Percentiles rank a stretch among this genome's conserved stretches.
Evolutionary conservation across 345 rosid genomes (phyloP).

Genomic region (Citrus sp.): DNA sequence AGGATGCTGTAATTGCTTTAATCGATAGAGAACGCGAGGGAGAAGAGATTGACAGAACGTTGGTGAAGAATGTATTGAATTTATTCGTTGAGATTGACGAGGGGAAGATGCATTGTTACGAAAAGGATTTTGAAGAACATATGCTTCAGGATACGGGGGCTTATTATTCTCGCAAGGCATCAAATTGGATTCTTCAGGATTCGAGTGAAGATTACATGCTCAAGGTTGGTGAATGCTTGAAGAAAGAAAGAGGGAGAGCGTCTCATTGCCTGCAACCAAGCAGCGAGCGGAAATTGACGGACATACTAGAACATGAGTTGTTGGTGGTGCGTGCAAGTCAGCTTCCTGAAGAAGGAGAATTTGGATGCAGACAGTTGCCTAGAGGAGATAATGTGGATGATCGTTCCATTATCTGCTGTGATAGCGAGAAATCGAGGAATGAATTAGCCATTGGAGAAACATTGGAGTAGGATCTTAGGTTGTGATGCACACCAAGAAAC

Average conservation of each 20-base stretch:
- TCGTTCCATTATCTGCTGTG: not conserved
- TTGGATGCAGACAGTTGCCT: conserved; percentile 83
- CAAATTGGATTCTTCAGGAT: conserved; percentile 75
- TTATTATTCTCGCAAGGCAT: conserved; percentile 85
- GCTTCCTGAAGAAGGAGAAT: conserved; percentile 69
- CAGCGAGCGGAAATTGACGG: conserved; percentile 80
- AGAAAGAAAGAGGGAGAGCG: conserved; percentile 86
- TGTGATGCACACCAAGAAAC: no score
- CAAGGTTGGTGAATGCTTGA: conserved; percentile 90
- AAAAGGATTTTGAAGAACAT: conserved; percentile 68
- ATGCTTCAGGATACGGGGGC: conserved; percentile 66
- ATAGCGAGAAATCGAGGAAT: conserved; percentile 65
- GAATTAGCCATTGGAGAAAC: conserved; percentile 57
- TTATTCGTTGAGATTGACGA: conserved; percentile 86
- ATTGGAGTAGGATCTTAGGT: conserved; percentile 46
- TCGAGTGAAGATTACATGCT: conserved; percentile 81
- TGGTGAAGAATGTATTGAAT: conserved; percentile 71
- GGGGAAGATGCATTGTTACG: conserved; percentile 62
- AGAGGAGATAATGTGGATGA: conserved; percentile 73
- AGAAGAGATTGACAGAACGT: conserved; percentile 74
- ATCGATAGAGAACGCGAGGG: conserved; percentile 89
- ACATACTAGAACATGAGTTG: conserved; percentile 94
- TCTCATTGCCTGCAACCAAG: conserved; percentile 80
- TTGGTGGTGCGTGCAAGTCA: conserved; percentile 60
- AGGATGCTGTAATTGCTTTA: conserved; percentile 68